Conservation (phyloP, 805 yeast species). For the Grigorovia yakushimaensis region DNA sequence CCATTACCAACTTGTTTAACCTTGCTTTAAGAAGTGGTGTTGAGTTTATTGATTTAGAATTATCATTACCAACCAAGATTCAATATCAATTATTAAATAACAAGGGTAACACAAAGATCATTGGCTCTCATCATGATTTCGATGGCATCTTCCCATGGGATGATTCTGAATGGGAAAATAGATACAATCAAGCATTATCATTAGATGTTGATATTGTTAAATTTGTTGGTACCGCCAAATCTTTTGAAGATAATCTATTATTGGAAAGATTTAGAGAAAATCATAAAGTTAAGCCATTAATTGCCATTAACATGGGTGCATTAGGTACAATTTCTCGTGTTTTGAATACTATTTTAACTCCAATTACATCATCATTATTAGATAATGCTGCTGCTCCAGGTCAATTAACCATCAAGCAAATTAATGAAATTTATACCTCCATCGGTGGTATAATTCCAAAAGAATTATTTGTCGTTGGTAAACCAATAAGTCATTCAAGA, state of each 20-base stretch:
- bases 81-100: conserved; percentile 41
- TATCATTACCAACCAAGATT: conserved; percentile 52
- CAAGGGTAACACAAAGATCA: conserved; percentile 56
- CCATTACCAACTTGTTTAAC: conserved; percentile 41
- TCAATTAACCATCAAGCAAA: conserved; percentile 55
- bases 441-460: conserved; percentile 55
- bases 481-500: conserved; percentile 76
- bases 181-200: conserved; percentile 55
- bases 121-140: conserved; percentile 78
- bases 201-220: conserved; percentile 67
- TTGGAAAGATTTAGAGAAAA: conserved; percentile 58
- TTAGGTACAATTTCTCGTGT: conserved; percentile 73
- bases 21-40: conserved; percentile 71
- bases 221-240: conserved; percentile 69
- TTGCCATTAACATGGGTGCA: conserved; percentile 76
- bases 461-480: conserved; percentile 67
- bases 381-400: conserved; percentile 76
- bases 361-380: conserved; percentile 65
- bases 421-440: conserved; percentile 44
- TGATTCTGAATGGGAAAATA: conserved; percentile 62
- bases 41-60: conserved; percentile 72
- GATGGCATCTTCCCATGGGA: conserved; percentile 55
- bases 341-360: conserved; percentile 66
- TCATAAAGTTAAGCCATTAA: conserved; percentile 51
- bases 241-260: conserved; percentile 55